A percentile compares a stretch with the other conserved stretches of the same genome.
Evolutionary conservation across 495 filamentous ascomycete genomes (phyloP).

Genomic region (Penicillium roqueforti): DNA sequence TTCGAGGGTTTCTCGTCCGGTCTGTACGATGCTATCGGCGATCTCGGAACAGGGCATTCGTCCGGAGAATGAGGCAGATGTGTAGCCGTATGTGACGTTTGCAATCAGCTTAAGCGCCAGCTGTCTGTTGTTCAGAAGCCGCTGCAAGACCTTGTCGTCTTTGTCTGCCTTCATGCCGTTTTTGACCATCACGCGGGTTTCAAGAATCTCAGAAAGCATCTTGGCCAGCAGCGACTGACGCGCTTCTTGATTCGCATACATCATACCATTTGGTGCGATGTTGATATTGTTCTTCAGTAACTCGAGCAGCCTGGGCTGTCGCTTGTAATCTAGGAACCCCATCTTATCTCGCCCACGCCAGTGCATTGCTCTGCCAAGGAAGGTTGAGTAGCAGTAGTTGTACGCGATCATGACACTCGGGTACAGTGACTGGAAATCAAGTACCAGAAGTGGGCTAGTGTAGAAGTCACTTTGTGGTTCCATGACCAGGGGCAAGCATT

Average conservation of each 20-base stretch:
- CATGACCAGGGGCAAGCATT: constrained; percentile 95
- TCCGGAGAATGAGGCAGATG: constrained; percentile 90
- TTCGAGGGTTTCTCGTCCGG: constrained; percentile 89
- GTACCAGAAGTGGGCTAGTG: constrained; percentile 78
- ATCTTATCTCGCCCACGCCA: constrained; percentile 94
- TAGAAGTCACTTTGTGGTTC: constrained; percentile 96
- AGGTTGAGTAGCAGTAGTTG: constrained; percentile 99
- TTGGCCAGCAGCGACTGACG: constrained; percentile 89
- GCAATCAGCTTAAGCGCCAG: constrained; percentile 95
- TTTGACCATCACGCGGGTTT: constrained; percentile 98
- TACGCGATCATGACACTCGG: constrained; percentile 99
- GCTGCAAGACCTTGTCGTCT: constrained; percentile 80
- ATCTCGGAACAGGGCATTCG: constrained; percentile 98
- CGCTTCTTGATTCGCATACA: constrained; percentile 82
- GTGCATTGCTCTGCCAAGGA: constrained; percentile 73
- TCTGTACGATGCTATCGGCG: constrained; percentile 96
- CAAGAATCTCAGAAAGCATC: constrained; percentile 94
- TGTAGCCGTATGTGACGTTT: constrained; percentile 98
- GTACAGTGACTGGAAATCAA: constrained; percentile 96
- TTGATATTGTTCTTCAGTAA: constrained; percentile 85
- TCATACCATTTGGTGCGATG: constrained; percentile 92
- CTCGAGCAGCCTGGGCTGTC: constrained; percentile 68
- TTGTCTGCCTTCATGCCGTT: constrained; percentile 93
- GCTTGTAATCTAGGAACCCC: constrained; percentile 81
- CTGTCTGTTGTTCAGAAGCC: constrained; percentile 89